phyloP scores from a whole-genome alignment of 2,329 filamentous ascomycete genomes.

The Fusarium temperatum region DNA sequence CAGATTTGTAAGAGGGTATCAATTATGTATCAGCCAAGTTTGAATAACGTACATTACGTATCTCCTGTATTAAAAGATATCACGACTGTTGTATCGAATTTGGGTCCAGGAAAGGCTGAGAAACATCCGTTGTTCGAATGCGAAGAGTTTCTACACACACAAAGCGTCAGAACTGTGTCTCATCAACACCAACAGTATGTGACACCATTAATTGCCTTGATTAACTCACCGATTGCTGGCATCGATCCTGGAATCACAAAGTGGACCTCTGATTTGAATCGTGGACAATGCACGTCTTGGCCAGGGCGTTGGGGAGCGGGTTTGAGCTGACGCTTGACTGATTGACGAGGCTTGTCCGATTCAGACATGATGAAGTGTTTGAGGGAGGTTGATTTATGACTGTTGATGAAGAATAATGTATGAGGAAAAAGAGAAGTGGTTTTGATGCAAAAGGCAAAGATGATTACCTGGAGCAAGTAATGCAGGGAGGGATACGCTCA shows the following conservation, averaged over 20 bases:
- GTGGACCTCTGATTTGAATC: slow-evolving; percentile 41
- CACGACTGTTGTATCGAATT: slow-evolving; percentile 30
- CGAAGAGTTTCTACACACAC: slow-evolving; percentile 35
- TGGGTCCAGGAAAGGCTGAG: slow-evolving; percentile 51
- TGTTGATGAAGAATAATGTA: not conserved
- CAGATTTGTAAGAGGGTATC: not conserved
- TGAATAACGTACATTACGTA: not conserved
- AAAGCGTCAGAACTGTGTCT: not conserved
- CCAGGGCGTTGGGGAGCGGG: slow-evolving; percentile 34
- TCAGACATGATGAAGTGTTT: slow-evolving; percentile 26
- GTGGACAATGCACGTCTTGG: slow-evolving; percentile 39
- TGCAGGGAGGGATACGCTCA: not conserved
- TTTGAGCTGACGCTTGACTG: slow-evolving; percentile 39
- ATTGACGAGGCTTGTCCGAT: slow-evolving; percentile 11
- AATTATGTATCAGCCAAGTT: not conserved
- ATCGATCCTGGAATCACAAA: slow-evolving; percentile 43
- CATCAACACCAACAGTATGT: not conserved
- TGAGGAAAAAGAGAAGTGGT: not conserved
- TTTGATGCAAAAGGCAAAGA: not conserved
- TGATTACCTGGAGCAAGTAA: not conserved
- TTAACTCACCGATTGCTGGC: slow-evolving; percentile 39
- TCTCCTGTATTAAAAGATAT: not conserved
- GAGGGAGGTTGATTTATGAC: not conserved
- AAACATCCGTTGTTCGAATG: slow-evolving; percentile 42
- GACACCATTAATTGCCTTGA: not conserved